These are phyloP conservation scores for Monilinia fructigena DNA, from an alignment of 2,329 filamentous ascomycete species.

Conservation along the genomic window DNA sequence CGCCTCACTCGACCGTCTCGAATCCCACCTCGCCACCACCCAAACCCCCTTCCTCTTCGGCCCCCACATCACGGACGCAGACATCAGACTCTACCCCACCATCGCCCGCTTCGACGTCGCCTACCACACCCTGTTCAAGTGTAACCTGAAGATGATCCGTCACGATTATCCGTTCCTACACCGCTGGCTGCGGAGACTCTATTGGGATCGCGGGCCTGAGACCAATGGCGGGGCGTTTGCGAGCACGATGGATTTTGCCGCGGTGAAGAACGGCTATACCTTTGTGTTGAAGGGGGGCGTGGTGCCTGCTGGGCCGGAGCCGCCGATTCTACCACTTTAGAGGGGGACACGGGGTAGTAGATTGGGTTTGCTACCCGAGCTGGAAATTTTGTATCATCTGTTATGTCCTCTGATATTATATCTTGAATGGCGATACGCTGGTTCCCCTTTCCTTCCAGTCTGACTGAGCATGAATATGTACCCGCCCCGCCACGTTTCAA, in stretches of 20 bases:
- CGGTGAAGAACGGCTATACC: not conserved
- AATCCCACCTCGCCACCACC: constrained; percentile 58
- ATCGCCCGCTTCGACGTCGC: constrained; percentile 62
- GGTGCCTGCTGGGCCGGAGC: not conserved
- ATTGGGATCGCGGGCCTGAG: constrained; percentile 54
- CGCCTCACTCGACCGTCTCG: constrained; percentile 69
- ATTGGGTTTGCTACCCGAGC: too few relatives aligned
- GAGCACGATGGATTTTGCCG: constrained; percentile 25
- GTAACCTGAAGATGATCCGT: constrained; percentile 62
- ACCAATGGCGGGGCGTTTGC: constrained; percentile 45
- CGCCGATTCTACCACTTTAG: not conserved
- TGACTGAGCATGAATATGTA: too few relatives aligned
- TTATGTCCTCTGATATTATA: too few relatives aligned
- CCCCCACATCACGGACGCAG: constrained; percentile 63
- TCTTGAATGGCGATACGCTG: too few relatives aligned
- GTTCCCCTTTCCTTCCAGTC: too few relatives aligned
- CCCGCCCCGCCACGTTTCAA: too few relatives aligned
- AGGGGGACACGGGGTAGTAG: too few relatives aligned
- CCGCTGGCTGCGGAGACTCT: constrained; percentile 61
- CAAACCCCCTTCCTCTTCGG: constrained; percentile 57
- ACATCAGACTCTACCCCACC: constrained; percentile 46
- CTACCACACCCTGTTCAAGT: constrained; percentile 64
- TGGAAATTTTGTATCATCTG: too few relatives aligned
- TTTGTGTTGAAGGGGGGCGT: not conserved
- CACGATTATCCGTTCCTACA: constrained; percentile 57